A percentile compares a stretch with the other conserved stretches of the same genome.
phyloP scores from a whole-genome alignment of 768 basidiomycete genomes.

The Boletus rubroflammeus region DNA sequence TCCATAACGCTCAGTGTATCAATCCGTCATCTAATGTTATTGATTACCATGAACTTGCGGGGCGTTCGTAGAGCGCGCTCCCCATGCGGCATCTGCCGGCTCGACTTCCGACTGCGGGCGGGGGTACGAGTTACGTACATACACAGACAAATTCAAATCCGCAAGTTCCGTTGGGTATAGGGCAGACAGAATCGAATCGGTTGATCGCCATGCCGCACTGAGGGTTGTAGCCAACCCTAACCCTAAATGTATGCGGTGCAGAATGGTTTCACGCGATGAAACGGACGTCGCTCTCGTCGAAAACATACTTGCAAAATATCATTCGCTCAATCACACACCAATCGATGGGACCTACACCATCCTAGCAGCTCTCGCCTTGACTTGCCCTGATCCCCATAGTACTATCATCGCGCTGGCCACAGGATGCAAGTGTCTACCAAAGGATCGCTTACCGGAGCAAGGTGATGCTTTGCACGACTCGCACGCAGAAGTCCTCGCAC shows the following conservation, averaged over 20 bases:
- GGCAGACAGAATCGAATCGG: too few relatives aligned
- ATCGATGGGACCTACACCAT: slow-evolving; percentile 59
- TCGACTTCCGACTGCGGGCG: slow-evolving; percentile 4
- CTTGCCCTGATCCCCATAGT: slow-evolving; percentile 28
- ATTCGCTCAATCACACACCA: slow-evolving; percentile 46
- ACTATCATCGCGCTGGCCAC: slow-evolving; percentile 74
- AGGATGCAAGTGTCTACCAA: slow-evolving; percentile 84
- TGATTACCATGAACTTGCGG: slow-evolving; percentile 6
- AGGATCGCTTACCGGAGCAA: slow-evolving; percentile 48
- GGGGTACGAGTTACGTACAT: too few relatives aligned
- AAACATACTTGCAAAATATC: slow-evolving; percentile 42
- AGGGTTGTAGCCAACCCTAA: too few relatives aligned
- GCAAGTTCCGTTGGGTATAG: too few relatives aligned
- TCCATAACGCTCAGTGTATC: slow-evolving; percentile 20
- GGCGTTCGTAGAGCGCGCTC: not conserved
- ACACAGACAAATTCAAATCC: too few relatives aligned
- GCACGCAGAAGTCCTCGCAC: slow-evolving; percentile 90
- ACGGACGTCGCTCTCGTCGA: slow-evolving; percentile 32
- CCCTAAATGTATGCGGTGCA: too few relatives aligned
- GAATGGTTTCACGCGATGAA: slow-evolving; percentile 5
- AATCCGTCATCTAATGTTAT: slow-evolving; percentile 21
- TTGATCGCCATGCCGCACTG: too few relatives aligned
- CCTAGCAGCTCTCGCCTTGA: slow-evolving; percentile 54
- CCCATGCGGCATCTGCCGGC: too few relatives aligned
- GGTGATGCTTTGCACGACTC: slow-evolving; percentile 86